Percentiles rank a stretch among this genome's conserved stretches.
These are phyloP conservation scores for Fraxinus albicans DNA, from an alignment of 305 asterid genomes.

Conservation along the genomic window DNA sequence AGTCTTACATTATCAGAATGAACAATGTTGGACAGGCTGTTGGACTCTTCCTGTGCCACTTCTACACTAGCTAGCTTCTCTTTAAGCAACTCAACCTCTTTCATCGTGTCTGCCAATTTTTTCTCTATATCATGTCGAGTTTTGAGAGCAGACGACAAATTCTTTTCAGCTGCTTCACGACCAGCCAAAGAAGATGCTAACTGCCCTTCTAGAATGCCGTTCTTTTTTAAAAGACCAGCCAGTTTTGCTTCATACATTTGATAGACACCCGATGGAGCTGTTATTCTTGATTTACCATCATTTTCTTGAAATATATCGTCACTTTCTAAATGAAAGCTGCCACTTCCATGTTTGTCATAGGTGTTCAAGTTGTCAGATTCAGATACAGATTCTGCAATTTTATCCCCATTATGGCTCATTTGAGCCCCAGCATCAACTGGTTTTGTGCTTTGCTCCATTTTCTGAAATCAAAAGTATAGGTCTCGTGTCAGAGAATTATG, in stretches of 20 bases:
- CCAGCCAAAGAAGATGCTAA: conserved; percentile 62
- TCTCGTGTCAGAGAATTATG: not conserved
- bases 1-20: conserved; percentile 96
- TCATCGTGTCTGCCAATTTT: conserved; percentile 54
- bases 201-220: conserved; percentile 74
- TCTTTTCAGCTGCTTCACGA: conserved; percentile 77
- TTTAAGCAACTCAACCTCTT: conserved; percentile 81
- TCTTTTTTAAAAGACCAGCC: conserved; percentile 59
- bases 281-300: conserved; percentile 55
- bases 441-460: conserved; percentile 50
- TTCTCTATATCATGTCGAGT: conserved; percentile 76
- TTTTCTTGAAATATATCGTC: conserved; percentile 55
- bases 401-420: conserved; percentile 35
- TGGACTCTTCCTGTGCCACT: conserved; percentile 92
- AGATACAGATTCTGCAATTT: conserved; percentile 37
- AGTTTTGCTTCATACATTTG: conserved; percentile 72
- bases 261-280: conserved; percentile 47
- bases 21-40: conserved; percentile 84
- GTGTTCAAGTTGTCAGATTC: conserved; percentile 46
- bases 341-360: conserved; percentile 54
- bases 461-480: conserved; percentile 39
- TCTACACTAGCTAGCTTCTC: conserved; percentile 81
- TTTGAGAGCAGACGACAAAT: conserved; percentile 52
- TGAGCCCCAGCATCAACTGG: conserved; percentile 30
- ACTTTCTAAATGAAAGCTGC: conserved; percentile 46